Evolutionary conservation across 371 early-diverging fungal genomes (phyloP).

Genomic region (Apophysomyces trapeziformis): DNA sequence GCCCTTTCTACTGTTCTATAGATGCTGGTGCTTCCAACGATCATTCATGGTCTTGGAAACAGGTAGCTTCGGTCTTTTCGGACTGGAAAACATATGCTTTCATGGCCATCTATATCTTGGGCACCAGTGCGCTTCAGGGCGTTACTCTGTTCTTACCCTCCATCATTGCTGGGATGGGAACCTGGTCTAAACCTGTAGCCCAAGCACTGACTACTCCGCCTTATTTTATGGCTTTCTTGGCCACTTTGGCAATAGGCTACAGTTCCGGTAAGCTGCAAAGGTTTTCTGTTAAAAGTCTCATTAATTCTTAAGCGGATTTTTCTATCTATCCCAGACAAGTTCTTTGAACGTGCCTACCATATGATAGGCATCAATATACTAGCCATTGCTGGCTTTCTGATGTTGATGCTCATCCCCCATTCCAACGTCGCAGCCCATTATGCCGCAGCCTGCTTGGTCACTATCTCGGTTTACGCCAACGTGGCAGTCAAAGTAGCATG

Average conservation of each 20-base stretch:
- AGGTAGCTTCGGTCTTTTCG: conserved; percentile 39
- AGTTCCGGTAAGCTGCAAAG: conserved; percentile 32
- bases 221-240: conserved; percentile 29
- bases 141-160: conserved; percentile 48
- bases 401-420: conserved; percentile 33
- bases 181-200: conserved; percentile 38
- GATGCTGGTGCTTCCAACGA: conserved; percentile 48
- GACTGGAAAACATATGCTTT: conserved; percentile 48
- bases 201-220: conserved; percentile 47
- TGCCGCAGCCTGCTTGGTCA: conserved; percentile 32
- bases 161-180: conserved; percentile 40
- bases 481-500: conserved; percentile 43
- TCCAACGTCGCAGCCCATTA: conserved; percentile 24
- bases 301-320: neutral
- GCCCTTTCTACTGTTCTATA: conserved; percentile 10
- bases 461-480: conserved; percentile 41
- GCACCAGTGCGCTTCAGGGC: conserved; percentile 47
- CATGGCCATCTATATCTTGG: conserved; percentile 42
- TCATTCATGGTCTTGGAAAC: conserved; percentile 50
- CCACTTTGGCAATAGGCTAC: conserved; percentile 32
- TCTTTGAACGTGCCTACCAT: conserved; percentile 40
- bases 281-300: too few relatives aligned
- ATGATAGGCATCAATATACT: conserved; percentile 34
- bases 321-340: conserved; percentile 20
- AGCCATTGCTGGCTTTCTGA: conserved; percentile 35